A percentile compares a stretch with the other conserved stretches of the same genome.
Evolutionary conservation across 140 eudicot genomes (phyloP).

Genomic region (Stevia rebaudiana): DNA sequence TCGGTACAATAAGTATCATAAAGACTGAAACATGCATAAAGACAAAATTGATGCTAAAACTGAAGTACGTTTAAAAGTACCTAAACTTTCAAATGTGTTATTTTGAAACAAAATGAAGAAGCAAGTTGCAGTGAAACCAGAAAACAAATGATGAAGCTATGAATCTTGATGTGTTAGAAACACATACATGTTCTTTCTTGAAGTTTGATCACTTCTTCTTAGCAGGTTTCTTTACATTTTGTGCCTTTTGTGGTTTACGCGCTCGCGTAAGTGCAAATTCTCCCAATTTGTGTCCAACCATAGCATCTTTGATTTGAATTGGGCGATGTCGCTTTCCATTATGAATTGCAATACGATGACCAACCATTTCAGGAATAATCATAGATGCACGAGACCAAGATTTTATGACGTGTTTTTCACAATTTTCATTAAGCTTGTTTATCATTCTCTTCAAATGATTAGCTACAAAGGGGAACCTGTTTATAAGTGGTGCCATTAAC

Average conservation of each 20-base stretch:
- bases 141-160: not conserved
- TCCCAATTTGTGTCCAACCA: slow-evolving; percentile 3
- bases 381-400: slow-evolving; percentile 37
- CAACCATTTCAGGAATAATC: slow-evolving; percentile 36
- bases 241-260: slow-evolving; percentile 33
- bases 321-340: slow-evolving; percentile 25
- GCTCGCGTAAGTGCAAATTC: slow-evolving; percentile 38
- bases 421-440: slow-evolving; percentile 21
- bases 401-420: slow-evolving; percentile 28
- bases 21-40: not conserved
- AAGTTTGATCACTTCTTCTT: slow-evolving; percentile 26
- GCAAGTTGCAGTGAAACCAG: slow-evolving; percentile 22
- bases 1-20: too few relatives aligned
- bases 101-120: slow-evolving; percentile 10
- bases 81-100: slow-evolving; percentile 5
- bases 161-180: slow-evolving; percentile 4
- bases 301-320: too few relatives aligned
- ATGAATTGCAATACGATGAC: slow-evolving; percentile 31
- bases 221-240: slow-evolving; percentile 26
- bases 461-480: slow-evolving; percentile 37
- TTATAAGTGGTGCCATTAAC: slow-evolving; percentile 33
- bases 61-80: slow-evolving; percentile 5
- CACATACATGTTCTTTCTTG: not conserved
- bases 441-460: slow-evolving; percentile 29
- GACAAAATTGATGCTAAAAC: not conserved